Percentiles rank a stretch among this genome's conserved stretches.
These are phyloP conservation scores for Coriolopsis trogii DNA, from an alignment of 1,284 basidiomycete genomes.

Conservation along the genomic window DNA sequence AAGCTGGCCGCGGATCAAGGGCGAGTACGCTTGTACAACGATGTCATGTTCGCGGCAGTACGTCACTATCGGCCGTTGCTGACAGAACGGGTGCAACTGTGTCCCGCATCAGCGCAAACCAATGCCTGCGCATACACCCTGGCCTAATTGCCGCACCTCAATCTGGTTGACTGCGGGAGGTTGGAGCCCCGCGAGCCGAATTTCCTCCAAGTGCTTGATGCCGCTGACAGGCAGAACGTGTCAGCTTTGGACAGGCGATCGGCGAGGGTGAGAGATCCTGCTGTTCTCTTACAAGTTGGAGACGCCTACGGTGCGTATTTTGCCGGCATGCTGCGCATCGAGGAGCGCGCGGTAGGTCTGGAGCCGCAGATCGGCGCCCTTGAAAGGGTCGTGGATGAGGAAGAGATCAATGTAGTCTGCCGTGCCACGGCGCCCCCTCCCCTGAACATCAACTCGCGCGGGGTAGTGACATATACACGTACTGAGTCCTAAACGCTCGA, in stretches of 20 bases:
- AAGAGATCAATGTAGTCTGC: slow-evolving; percentile 61
- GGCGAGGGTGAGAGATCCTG: background rate
- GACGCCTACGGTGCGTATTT: slow-evolving; percentile 60
- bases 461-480: background rate
- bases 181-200: slow-evolving; percentile 60
- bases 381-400: slow-evolving; percentile 58
- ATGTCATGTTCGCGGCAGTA: slow-evolving; percentile 75
- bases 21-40: slow-evolving; percentile 68
- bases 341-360: slow-evolving; percentile 50
- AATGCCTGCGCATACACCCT: too few species aligned
- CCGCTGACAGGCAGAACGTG: too few species aligned
- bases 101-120: background rate
- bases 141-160: slow-evolving; percentile 50
- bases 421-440: too few species aligned
- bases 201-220: slow-evolving; percentile 84
- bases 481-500: slow-evolving; percentile 28
- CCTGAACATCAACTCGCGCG: background rate
- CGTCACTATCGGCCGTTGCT: slow-evolving; percentile 76
- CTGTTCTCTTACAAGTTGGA: slow-evolving; percentile 60
- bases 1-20: slow-evolving; percentile 46
- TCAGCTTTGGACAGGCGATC: too few species aligned
- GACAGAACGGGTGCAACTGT: slow-evolving; percentile 83
- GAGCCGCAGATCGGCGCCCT: slow-evolving; percentile 45
- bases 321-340: slow-evolving; percentile 51
- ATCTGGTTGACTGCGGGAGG: slow-evolving; percentile 84